Conservation (phyloP, 305 asterid species). For the Fraxinus greggii region DNA sequence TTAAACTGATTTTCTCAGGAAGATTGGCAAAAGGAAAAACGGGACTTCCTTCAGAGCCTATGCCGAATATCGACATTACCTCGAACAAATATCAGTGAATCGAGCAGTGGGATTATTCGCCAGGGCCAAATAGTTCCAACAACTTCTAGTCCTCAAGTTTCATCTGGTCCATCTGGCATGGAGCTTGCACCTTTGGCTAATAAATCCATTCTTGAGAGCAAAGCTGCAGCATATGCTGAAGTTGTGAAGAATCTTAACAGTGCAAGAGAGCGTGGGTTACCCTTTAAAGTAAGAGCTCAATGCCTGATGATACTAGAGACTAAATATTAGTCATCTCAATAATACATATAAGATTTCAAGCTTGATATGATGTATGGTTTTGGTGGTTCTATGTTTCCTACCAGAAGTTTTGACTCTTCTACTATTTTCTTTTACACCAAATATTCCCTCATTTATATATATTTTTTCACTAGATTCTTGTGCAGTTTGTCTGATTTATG, state of each 20-base stretch:
- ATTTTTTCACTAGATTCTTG: constrained; percentile 11
- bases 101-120: constrained; percentile 44
- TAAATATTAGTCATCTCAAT: not conserved
- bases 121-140: constrained; percentile 65
- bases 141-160: constrained; percentile 57
- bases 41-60: constrained; percentile 87
- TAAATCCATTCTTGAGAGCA: constrained; percentile 64
- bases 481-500: constrained; percentile 4
- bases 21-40: constrained; percentile 92
- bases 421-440: not conserved
- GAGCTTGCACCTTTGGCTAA: constrained; percentile 57
- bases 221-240: constrained; percentile 78
- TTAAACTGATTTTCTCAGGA: constrained; percentile 47
- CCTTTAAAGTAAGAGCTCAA: constrained; percentile 61
- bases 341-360: constrained; percentile 17
- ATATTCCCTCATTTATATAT: not conserved
- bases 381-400: not conserved
- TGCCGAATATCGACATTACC: constrained; percentile 84
- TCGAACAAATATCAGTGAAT: constrained; percentile 55
- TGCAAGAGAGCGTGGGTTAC: constrained; percentile 74
- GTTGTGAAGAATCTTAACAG: constrained; percentile 81
- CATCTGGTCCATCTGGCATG: constrained; percentile 56
- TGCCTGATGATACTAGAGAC: constrained; percentile 3
- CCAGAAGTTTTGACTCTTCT: not conserved
- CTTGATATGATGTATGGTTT: not conserved